These are phyloP conservation scores for Globisporangium okanoganense DNA, from an alignment of 352 stramenopile species.

Conservation along the genomic window DNA sequence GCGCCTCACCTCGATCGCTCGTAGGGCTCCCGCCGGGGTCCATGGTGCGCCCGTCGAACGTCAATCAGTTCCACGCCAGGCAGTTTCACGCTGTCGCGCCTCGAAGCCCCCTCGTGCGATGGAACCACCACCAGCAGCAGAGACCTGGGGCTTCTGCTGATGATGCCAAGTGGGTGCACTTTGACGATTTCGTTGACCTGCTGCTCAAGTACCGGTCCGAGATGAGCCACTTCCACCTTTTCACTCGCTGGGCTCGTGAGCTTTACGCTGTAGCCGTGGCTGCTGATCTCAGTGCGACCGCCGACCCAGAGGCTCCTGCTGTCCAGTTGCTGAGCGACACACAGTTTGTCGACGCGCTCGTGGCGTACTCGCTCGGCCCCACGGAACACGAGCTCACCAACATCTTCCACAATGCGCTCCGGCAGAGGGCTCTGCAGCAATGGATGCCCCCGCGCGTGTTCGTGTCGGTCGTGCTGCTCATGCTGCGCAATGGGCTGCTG, in stretches of 20 bases:
- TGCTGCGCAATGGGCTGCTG: conserved; percentile 53
- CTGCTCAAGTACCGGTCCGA: conserved; percentile 54
- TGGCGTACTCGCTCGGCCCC: conserved; percentile 40
- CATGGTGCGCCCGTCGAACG: conserved; percentile 42
- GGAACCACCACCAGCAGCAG: conserved; percentile 12
- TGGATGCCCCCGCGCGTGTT: conserved; percentile 65
- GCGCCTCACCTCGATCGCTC: neutral
- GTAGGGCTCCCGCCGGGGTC: conserved; percentile 1
- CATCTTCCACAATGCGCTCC: conserved; percentile 65
- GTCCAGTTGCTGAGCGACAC: conserved; percentile 38
- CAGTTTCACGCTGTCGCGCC: conserved; percentile 43
- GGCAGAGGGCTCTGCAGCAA: conserved; percentile 43
- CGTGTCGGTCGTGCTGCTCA: conserved; percentile 51
- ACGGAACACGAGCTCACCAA: conserved; percentile 53
- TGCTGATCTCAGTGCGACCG: neutral
- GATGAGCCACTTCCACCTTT: conserved; percentile 68
- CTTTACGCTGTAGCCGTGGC: conserved; percentile 35
- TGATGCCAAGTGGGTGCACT: conserved; percentile 38
- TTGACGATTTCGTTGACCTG: conserved; percentile 53
- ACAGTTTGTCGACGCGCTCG: conserved; percentile 39
- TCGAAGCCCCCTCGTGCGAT: conserved; percentile 42
- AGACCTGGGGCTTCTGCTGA: neutral
- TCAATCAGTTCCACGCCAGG: conserved; percentile 56
- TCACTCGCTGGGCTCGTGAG: conserved; percentile 50
- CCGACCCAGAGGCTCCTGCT: neutral